These are phyloP conservation scores for Coniochaeta sp. DNA, from an alignment of 2,329 filamentous ascomycete species.

Conservation along the genomic window DNA sequence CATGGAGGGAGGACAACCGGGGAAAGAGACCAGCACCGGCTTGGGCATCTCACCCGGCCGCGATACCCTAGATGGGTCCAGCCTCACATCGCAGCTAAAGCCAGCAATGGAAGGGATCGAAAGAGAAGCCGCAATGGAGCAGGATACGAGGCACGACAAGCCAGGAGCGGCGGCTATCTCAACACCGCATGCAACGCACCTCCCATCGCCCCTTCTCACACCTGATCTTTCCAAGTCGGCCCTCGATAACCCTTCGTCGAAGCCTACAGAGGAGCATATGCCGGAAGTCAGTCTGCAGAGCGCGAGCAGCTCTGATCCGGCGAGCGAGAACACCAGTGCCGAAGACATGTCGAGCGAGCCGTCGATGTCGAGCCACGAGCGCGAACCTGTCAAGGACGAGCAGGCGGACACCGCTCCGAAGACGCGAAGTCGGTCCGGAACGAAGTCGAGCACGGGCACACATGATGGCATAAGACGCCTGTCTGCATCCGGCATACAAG, in stretches of 20 bases:
- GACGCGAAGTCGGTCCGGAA: slow-evolving; percentile 18
- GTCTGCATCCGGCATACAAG: slow-evolving; percentile 52
- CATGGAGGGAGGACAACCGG: neutral
- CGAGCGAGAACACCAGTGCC: slow-evolving; percentile 15
- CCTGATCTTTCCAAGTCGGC: neutral
- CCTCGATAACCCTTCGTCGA: neutral
- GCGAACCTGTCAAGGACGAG: neutral
- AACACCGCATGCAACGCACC: neutral
- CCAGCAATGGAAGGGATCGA: neutral
- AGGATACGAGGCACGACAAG: neutral
- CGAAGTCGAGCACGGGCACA: slow-evolving; percentile 21
- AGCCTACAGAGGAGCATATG: neutral
- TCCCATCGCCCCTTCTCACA: neutral
- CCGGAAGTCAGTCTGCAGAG: neutral
- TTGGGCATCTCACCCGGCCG: neutral
- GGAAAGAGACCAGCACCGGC: neutral
- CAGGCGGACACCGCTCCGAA: slow-evolving; percentile 2
- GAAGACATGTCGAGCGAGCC: slow-evolving; percentile 7
- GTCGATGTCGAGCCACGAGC: neutral
- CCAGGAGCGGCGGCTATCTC: neutral
- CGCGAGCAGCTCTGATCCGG: slow-evolving; percentile 13
- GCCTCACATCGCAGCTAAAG: neutral
- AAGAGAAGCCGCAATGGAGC: neutral
- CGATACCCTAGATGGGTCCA: neutral
- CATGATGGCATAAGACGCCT: slow-evolving; percentile 44